phyloP scores from a whole-genome alignment of 441 rosid genomes.

The Populus hybrid region DNA sequence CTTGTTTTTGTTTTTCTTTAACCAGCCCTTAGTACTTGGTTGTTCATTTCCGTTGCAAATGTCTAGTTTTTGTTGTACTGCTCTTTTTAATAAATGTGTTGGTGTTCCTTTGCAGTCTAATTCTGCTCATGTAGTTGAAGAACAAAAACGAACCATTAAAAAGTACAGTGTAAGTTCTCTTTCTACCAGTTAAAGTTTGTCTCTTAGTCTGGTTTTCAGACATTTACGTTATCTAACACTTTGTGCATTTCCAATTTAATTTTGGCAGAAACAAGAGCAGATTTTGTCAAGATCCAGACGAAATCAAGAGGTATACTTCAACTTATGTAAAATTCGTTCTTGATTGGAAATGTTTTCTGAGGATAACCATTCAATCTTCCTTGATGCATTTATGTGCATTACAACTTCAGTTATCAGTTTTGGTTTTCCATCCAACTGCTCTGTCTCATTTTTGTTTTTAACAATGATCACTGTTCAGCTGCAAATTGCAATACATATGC shows the following conservation, averaged over 20 bases:
- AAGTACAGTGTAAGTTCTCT: conserved; percentile 42
- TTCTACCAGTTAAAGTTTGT: conserved; percentile 1
- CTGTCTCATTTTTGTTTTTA: neutral
- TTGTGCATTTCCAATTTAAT: neutral
- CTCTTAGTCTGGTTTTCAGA: neutral
- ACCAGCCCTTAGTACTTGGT: neutral
- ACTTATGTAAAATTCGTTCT: neutral
- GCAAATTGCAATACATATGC: neutral
- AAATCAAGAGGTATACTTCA: conserved; percentile 49
- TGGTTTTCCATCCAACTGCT: neutral
- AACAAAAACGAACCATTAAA: conserved; percentile 43
- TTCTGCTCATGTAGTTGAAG: conserved; percentile 34
- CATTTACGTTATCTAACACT: conserved; percentile 17
- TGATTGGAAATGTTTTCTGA: neutral
- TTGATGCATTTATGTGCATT: neutral
- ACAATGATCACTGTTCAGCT: neutral
- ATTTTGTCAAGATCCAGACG: conserved; percentile 47
- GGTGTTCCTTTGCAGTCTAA: conserved; percentile 37
- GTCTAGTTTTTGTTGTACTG: neutral
- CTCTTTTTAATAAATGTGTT: neutral
- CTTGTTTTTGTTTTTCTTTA: neutral
- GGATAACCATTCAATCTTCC: neutral
- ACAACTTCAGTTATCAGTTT: neutral
- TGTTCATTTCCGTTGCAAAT: neutral
- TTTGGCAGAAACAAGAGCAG: conserved; percentile 49